These are phyloP conservation scores for Amniculicola lignicola DNA, from an alignment of 495 filamentous ascomycete species.

Conservation along the genomic window DNA sequence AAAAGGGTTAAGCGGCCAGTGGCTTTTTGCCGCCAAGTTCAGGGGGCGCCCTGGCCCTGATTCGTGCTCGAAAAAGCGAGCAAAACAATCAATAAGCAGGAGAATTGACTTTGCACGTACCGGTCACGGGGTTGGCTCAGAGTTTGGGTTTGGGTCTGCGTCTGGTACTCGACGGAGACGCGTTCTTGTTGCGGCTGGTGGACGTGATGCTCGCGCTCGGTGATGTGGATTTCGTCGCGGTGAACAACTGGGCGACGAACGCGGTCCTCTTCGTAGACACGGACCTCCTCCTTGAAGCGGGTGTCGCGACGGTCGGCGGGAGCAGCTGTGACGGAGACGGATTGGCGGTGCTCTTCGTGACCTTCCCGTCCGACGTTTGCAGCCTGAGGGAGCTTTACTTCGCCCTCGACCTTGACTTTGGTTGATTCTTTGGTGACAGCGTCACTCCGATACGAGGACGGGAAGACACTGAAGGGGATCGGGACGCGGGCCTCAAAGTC, in stretches of 20 bases:
- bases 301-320: conserved; percentile 56
- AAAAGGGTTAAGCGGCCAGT: conserved; percentile 23
- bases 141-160: no score
- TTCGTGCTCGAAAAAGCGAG: conserved; percentile 25
- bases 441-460: conserved; percentile 94
- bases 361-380: conserved; percentile 88
- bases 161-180: conserved; percentile 46
- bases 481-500: conserved; percentile 99
- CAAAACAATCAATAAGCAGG: conserved; percentile 23
- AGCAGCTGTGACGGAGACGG: conserved; percentile 61
- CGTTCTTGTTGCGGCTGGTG: conserved; percentile 37
- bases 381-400: conserved; percentile 74
- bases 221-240: conserved; percentile 40
- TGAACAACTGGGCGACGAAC: conserved; percentile 26
- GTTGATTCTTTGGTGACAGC: conserved; percentile 71
- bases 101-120: conserved; percentile 43
- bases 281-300: conserved; percentile 64
- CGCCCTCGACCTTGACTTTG: conserved; percentile 80
- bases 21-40: conserved; percentile 25
- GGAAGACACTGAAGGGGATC: conserved; percentile 99
- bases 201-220: conserved; percentile 37
- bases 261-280: conserved; percentile 43
- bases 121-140: no score
- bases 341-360: conserved; percentile 63
- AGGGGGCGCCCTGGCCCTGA: conserved; percentile 28